Evolutionary conservation across 2,329 filamentous ascomycete species (phyloP), one percentile per base, ranked within the genome.

Genomic region (Neofusicoccum laricinum): DNA sequence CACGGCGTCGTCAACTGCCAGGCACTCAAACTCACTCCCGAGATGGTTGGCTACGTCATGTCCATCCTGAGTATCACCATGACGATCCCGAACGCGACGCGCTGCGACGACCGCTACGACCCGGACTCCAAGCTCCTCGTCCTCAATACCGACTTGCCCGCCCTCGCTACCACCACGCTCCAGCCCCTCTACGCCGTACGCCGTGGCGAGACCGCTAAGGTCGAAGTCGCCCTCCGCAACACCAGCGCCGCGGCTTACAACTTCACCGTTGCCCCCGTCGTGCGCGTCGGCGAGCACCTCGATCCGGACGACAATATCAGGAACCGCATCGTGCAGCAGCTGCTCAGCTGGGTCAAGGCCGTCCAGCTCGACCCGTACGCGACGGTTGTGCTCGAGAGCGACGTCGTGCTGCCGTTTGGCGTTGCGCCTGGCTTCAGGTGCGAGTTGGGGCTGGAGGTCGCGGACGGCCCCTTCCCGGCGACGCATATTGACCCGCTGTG

Each of bases 1-100:
- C 78, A 80, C 50, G 93, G 93, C 2, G 82, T 81, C 1, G 85
- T 97, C 59, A 92, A 96, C 72, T 79, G 97, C 4, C 88, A 93
- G 46, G 87, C 86, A 38, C 85, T 97, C 51, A 85, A 90, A 10
- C 80, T 97, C 30, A 89, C 85, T 15, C 79, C 87, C 2, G 85
- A 91, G 32, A 96, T 96, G 90, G 88, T 96, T 49, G 91, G 96
- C 67, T 89, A 88, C 0, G 81, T 97, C 71, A 92, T 96, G 68
- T 76, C 97, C 4, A 30, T 64, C n/a, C 40, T 88, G 82, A 67
- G 48, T 7, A 87, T 93, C 55, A 81, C 88, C 14, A 81, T 92
- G 14, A 82, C 78, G 0, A 82, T 92, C 32, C 72, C 53, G 5
- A 21, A 38, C 3, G 38, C 63, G n/a, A 21, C 17, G n/a, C 58